Evolutionary conservation across 1,284 basidiomycete genomes (phyloP).

Genomic region (Ceratobasidium papillatum): DNA sequence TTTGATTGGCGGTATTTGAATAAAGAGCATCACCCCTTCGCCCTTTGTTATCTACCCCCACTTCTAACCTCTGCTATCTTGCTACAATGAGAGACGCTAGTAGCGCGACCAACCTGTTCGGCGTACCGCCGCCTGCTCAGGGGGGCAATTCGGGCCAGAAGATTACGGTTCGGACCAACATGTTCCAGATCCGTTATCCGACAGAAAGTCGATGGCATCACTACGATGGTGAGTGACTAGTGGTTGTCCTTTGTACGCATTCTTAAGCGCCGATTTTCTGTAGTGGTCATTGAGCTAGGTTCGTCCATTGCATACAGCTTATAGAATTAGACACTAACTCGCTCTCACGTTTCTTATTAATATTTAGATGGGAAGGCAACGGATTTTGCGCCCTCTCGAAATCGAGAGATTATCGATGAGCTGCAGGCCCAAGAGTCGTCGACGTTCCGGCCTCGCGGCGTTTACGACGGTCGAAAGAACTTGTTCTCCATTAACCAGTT

Average conservation of each 20-base stretch:
- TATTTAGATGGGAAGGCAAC: neutral
- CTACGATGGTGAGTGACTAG: constrained; percentile 21
- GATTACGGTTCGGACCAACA: constrained; percentile 6
- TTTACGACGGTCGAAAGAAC: constrained; percentile 82
- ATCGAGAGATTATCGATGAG: constrained; percentile 40
- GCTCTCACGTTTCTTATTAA: neutral
- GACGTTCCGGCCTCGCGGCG: constrained; percentile 47
- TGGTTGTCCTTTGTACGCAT: neutral
- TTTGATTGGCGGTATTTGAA: neutral
- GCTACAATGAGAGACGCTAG: neutral
- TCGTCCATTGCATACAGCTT: neutral
- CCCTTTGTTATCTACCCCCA: neutral
- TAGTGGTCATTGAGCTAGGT: constrained; percentile 34
- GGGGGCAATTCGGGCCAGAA: neutral
- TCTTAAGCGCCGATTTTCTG: constrained; percentile 5
- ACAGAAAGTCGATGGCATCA: constrained; percentile 18
- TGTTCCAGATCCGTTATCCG: constrained; percentile 26
- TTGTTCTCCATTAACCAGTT: constrained; percentile 64
- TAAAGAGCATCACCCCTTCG: neutral
- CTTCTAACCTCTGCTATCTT: neutral
- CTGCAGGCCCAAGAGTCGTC: constrained; percentile 31
- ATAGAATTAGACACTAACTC: neutral
- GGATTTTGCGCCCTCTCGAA: constrained; percentile 13
- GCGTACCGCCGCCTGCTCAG: constrained; percentile 13
- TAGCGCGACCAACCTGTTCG: constrained; percentile 28